Conservation (phyloP, 1,284 basidiomycete genomes). For the Cryptococcus sp. region DNA sequence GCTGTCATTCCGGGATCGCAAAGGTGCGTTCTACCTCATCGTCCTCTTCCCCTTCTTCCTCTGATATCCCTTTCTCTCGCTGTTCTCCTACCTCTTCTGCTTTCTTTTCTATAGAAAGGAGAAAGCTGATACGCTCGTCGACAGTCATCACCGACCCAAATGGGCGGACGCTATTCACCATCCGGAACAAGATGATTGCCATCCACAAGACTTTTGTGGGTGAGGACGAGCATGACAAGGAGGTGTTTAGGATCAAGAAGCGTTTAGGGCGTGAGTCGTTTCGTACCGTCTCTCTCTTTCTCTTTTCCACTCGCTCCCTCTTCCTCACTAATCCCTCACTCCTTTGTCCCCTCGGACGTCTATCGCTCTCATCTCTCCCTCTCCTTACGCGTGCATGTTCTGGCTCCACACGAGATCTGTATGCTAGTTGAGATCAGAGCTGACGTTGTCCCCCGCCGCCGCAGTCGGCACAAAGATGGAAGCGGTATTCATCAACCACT, state of each 20-base stretch:
- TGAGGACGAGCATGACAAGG: conserved; percentile 33
- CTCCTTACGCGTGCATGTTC: too few species aligned
- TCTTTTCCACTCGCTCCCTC: not conserved
- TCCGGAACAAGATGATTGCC: conserved; percentile 41
- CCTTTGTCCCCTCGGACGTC: not conserved
- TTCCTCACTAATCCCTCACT: not conserved
- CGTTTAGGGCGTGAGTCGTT: conserved; percentile 34
- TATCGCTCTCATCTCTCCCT: not conserved
- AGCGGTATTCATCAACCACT: conserved; percentile 39
- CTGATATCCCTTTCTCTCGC: too few species aligned
- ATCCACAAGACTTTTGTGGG: conserved; percentile 39
- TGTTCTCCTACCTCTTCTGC: too few species aligned
- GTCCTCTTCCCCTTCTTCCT: not conserved
- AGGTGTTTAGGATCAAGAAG: conserved; percentile 44
- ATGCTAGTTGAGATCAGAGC: not conserved
- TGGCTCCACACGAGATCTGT: too few species aligned
- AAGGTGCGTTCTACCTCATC: conserved; percentile 30
- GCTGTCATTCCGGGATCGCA: conserved; percentile 43
- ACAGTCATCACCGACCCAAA: conserved; percentile 46
- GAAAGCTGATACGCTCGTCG: too few species aligned
- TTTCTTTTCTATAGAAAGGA: too few species aligned
- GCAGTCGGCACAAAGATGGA: conserved; percentile 47
- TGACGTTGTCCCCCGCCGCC: not conserved
- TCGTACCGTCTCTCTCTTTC: not conserved
- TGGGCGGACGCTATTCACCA: conserved; percentile 40